Percentiles rank a stretch among this genome's conserved stretches.
Conservation (phyloP, 2,329 filamentous ascomycete species). For the Sarocladiaceae sp. region DNA sequence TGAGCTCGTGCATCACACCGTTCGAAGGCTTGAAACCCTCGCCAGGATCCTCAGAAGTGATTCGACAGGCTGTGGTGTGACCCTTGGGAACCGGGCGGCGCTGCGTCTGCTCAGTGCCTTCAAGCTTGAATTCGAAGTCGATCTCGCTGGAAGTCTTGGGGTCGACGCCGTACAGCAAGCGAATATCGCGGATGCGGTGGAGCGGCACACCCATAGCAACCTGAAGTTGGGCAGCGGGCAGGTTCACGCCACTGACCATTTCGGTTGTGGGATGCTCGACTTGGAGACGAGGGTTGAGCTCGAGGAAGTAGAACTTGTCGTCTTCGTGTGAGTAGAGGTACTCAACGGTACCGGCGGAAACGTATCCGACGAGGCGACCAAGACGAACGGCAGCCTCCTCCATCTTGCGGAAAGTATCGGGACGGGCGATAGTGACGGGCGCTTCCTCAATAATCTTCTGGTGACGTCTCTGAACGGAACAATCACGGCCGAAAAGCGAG, state of each 20-base stretch:
- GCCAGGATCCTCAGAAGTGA: constrained; percentile 96
- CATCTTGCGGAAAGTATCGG: constrained; percentile 89
- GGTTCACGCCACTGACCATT: constrained; percentile 97
- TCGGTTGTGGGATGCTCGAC: constrained; percentile 99
- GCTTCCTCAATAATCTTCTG: constrained; percentile 99
- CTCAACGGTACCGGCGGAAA: constrained; percentile 97
- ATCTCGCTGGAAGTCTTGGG: constrained; percentile 82
- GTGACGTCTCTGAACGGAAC: constrained; percentile 95
- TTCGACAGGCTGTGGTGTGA: constrained; percentile 97
- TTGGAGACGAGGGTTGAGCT: constrained; percentile 97
- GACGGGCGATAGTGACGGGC: constrained; percentile 91
- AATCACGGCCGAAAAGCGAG: constrained; percentile 96
- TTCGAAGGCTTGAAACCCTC: constrained; percentile 99
- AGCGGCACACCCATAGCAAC: constrained; percentile 98
- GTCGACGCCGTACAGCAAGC: constrained; percentile 92
- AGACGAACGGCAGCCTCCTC: constrained; percentile 94
- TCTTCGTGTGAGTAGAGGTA: constrained; percentile 98
- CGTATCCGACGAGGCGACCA: constrained; percentile 92
- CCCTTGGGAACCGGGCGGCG: constrained; percentile 89
- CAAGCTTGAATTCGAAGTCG: constrained; percentile 92
- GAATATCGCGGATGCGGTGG: constrained; percentile 93
- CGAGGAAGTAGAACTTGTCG: constrained; percentile 99
- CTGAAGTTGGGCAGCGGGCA: constrained; percentile 95
- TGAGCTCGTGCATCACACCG: constrained; percentile 97
- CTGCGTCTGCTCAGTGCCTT: constrained; percentile 79